Evolutionary conservation across 805 yeast genomes (phyloP).

Genomic region (Nakazawaea laoshanensis): DNA sequence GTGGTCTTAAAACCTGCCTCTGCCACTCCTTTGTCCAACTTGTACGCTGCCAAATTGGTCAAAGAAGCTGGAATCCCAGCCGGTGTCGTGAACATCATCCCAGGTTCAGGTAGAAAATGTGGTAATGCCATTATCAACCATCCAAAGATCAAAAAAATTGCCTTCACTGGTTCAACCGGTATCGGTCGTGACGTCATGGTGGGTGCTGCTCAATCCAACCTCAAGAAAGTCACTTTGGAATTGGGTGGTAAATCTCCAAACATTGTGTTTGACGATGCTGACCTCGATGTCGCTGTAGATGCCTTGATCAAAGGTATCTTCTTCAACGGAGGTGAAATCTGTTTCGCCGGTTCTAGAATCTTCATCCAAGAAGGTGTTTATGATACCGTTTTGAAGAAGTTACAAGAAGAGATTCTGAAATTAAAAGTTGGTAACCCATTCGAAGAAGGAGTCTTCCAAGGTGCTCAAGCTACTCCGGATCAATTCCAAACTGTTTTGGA

Average conservation of each 20-base stretch:
- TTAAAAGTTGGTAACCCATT: constrained; percentile 73
- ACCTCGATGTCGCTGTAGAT: constrained; percentile 38
- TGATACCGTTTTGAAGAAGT: constrained; percentile 50
- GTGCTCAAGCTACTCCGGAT: constrained; percentile 67
- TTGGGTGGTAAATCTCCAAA: constrained; percentile 82
- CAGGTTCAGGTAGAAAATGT: constrained; percentile 67
- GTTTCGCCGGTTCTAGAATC: constrained; percentile 77
- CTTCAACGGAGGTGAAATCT: constrained; percentile 76
- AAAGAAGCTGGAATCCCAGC: constrained; percentile 67
- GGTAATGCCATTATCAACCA: constrained; percentile 68
- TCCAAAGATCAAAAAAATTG: constrained; percentile 63
- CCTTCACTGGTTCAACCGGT: constrained; percentile 77
- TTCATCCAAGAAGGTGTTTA: constrained; percentile 67
- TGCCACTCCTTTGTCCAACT: constrained; percentile 68
- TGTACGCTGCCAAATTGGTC: constrained; percentile 51
- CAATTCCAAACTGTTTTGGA: constrained; percentile 64
- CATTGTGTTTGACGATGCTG: constrained; percentile 63
- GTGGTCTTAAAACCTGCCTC: constrained; percentile 69
- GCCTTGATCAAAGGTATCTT: constrained; percentile 61
- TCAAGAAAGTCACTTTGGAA: constrained; percentile 75
- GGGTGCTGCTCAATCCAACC: constrained; percentile 59
- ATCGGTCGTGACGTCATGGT: constrained; percentile 67
- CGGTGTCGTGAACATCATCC: constrained; percentile 67
- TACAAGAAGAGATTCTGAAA: constrained; percentile 49
- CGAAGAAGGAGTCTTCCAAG: constrained; percentile 58